Base-by-base conservation (phyloP, 345 rosid genomes). In the Eucalyptus victrix region DNA sequence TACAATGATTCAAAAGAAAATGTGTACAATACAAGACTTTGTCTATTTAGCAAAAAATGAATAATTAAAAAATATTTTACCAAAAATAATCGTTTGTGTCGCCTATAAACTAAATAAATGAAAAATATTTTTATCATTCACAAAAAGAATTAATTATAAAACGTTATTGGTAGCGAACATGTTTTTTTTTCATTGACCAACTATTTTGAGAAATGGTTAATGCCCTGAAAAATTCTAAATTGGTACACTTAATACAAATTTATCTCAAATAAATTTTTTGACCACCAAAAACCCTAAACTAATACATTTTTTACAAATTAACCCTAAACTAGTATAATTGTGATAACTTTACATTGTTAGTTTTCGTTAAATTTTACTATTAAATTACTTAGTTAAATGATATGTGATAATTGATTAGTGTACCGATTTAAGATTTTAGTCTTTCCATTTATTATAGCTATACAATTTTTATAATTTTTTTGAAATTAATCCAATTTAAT, bases 211-310 rank as follows among this genome's bases (percentile, higher is more conserved):
- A 60, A 62, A 30, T 0, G 1, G 0, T 62, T 62, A 53, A 53
- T 53, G 2, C 0, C 1, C 0, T 3, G 1, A 53, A 8, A 19
- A 8, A 53, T 5, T 0, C 5, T 2, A 53, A 21, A 19, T 0
- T 1, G 0, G 1, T 53, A 53, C 5, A 1, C 1, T 21, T 53
- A 53, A 4, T 1, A 4, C 2, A 53, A 3, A 53, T 53, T 53
- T 1, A 53, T 0, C 0, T 0, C 5, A 53, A 53, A 21, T 0
- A 53, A 19, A 1, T 1, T 53, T 53, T 53, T 19, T 53, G 0
- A 51, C 10, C 0, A 19, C 0, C 10, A 53, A 53, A 53, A 4
- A 53, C 5, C 2, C 26, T 1, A 51, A 51, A 18, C 9, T 18
- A 18, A 51, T 51, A 51, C 4, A 17, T 51, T 2, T 17, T 51